Percentiles rank a stretch among this genome's conserved stretches.
Conservation (phyloP, 345 rosid genomes). For the Rhodamnia argentea region DNA sequence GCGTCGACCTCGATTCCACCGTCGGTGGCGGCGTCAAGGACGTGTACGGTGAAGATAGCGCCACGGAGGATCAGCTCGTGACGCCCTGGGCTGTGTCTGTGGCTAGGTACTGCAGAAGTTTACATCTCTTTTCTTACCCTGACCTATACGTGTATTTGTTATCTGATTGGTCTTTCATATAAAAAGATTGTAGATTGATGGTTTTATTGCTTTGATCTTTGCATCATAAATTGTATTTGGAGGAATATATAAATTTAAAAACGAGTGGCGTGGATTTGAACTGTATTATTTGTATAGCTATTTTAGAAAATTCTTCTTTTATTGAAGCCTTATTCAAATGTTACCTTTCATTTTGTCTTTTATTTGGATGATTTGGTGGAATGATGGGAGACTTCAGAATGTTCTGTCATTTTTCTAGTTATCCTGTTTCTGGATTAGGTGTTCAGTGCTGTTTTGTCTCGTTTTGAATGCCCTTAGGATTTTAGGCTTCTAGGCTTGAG, state of each 20-base stretch:
- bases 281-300: background rate
- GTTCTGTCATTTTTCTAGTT: background rate
- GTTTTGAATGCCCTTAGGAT: background rate
- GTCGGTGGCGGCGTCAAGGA: conserved; percentile 23
- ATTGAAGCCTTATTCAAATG: background rate
- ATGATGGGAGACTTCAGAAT: background rate
- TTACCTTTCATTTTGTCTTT: background rate
- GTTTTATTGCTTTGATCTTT: background rate
- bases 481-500: background rate
- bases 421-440: background rate
- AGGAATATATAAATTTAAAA: background rate
- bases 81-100: conserved; percentile 44
- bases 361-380: background rate
- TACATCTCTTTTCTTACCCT: background rate
- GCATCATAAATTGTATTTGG: background rate
- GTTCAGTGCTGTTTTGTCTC: background rate
- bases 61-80: conserved; percentile 37
- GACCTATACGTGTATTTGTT: background rate
- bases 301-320: background rate
- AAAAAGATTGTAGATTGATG: background rate
- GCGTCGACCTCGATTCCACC: background rate
- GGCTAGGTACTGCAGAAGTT: conserved; percentile 18
- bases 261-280: background rate
- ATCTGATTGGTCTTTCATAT: background rate
- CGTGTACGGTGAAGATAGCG: conserved; percentile 30